Conservation (phyloP, 129 eudicot genomes). For the Smallanthus sonchifolius region DNA sequence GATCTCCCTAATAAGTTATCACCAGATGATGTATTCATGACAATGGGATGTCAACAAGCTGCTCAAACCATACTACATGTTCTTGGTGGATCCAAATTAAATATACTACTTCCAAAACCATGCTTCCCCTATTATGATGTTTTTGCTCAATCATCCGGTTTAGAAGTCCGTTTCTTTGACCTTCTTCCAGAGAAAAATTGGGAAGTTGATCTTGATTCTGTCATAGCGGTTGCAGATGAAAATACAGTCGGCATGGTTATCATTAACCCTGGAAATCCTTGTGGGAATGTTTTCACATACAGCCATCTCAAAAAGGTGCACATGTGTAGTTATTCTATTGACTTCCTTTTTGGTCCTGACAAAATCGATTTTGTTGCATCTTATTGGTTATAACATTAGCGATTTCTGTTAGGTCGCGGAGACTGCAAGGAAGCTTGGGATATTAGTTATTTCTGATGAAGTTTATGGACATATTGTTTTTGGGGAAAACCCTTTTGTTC, state of each 20-base stretch:
- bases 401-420: constrained; percentile 48
- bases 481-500: constrained; percentile 61
- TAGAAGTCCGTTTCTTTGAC: constrained; percentile 56
- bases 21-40: constrained; percentile 56
- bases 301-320: constrained; percentile 62
- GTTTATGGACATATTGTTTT: constrained; percentile 3
- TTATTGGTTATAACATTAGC: not conserved
- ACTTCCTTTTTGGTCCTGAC: not conserved
- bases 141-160: constrained; percentile 25
- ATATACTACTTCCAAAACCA: constrained; percentile 61
- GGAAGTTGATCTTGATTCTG: constrained; percentile 61
- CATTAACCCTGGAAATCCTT: constrained; percentile 80
- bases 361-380: not conserved
- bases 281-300: not conserved
- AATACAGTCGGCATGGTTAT: constrained; percentile 68
- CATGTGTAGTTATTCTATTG: not conserved
- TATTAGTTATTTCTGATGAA: constrained; percentile 21
- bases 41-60: constrained; percentile 63
- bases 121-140: constrained; percentile 58
- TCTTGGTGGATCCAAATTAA: constrained; percentile 52
- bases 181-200: constrained; percentile 58
- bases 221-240: constrained; percentile 59
- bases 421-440: constrained; percentile 62
- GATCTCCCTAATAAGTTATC: constrained; percentile 59
- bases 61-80: constrained; percentile 40